Percentiles rank a stretch among this genome's conserved stretches.
Evolutionary conservation across 1,284 basidiomycete genomes (phyloP).

Genomic region (Heterobasidion irregulare): DNA sequence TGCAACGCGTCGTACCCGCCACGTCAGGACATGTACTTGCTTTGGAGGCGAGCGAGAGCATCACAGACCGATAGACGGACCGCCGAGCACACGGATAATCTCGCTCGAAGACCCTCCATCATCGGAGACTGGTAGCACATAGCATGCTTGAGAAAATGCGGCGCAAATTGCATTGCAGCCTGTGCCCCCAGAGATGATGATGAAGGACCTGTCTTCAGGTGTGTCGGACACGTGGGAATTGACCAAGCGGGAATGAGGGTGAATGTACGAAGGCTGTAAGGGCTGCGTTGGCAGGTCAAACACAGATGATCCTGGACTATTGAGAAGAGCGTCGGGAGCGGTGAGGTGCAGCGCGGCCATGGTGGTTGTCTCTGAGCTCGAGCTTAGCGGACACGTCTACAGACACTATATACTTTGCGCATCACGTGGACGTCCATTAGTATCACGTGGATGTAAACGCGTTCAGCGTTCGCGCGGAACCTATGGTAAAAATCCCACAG

Average conservation of each 20-base stretch:
- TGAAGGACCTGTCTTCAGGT: conserved; percentile 27
- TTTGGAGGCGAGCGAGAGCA: background rate
- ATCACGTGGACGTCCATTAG: too few species aligned
- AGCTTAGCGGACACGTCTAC: too few species aligned
- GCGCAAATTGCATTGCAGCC: conserved; percentile 76
- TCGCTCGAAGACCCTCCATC: conserved; percentile 83
- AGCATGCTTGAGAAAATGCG: conserved; percentile 64
- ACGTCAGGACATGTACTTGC: background rate
- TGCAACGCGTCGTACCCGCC: conserved; percentile 15
- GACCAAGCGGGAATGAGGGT: background rate
- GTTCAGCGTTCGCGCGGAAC: too few species aligned
- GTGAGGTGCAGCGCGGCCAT: background rate
- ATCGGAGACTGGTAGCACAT: conserved; percentile 78
- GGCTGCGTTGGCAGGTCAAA: conserved; percentile 59
- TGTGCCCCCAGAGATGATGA: conserved; percentile 77
- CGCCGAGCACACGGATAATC: conserved; percentile 77
- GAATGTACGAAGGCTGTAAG: conserved; percentile 1
- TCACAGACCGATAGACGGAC: conserved; percentile 65
- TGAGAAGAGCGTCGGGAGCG: background rate
- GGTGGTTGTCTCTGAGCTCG: too few species aligned
- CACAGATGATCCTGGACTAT: conserved; percentile 60
- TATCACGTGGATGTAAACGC: too few species aligned
- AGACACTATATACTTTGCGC: too few species aligned
- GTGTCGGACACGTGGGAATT: background rate
- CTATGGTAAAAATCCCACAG: too few species aligned